phyloP scores from a whole-genome alignment of 2,329 filamentous ascomycete genomes.

The Cadophora sp. region DNA sequence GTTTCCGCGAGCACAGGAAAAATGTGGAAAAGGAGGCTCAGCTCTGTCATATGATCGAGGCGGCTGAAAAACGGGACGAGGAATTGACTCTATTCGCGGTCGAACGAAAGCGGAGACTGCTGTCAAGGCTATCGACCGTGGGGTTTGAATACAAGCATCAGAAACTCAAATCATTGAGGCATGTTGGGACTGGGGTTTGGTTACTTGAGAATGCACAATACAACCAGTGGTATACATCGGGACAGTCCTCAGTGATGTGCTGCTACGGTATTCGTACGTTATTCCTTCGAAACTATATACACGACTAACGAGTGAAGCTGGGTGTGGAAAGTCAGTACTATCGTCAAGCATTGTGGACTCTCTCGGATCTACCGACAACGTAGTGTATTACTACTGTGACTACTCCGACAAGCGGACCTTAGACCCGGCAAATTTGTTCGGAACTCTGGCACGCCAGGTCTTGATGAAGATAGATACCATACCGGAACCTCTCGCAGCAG shows the following conservation, averaged over 20 bases:
- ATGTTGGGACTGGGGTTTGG: constrained; percentile 30
- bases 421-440: constrained; percentile 27
- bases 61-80: constrained; percentile 22
- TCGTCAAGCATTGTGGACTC: constrained; percentile 30
- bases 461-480: constrained; percentile 15
- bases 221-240: constrained; percentile 11
- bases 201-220: constrained; percentile 17
- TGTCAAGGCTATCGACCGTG: constrained; percentile 23
- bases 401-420: constrained; percentile 33
- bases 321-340: constrained; percentile 30
- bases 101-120: constrained; percentile 19
- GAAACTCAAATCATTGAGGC: constrained; percentile 20
- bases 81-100: constrained; percentile 17
- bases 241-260: constrained; percentile 21
- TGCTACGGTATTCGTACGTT: constrained; percentile 33
- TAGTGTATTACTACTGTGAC: constrained; percentile 32
- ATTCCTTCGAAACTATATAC: background rate
- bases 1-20: constrained; percentile 28
- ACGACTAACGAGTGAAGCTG: constrained; percentile 26
- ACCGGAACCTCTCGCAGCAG: constrained; percentile 15
- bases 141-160: constrained; percentile 22
- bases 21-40: constrained; percentile 28
- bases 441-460: constrained; percentile 21
- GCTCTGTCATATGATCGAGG: constrained; percentile 31
- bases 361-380: background rate